Evolutionary conservation across 2,329 filamentous ascomycete genomes (phyloP).

Genomic region (Colletotrichum sp.): DNA sequence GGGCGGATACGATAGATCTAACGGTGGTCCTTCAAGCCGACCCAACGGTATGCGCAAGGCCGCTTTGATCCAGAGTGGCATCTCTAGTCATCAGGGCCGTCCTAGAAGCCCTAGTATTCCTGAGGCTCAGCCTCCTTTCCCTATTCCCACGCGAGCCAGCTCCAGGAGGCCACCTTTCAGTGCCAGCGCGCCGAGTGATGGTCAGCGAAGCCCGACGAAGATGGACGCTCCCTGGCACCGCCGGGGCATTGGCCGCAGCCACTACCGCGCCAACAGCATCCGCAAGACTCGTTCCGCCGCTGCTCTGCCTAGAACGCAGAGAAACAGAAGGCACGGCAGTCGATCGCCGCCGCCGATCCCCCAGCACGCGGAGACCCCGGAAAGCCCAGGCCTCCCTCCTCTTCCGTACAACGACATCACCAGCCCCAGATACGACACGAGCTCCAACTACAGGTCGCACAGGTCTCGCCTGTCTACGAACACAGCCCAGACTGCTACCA

Average conservation of each 20-base stretch:
- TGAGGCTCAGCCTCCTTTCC: slow-evolving; percentile 80
- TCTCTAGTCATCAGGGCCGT: slow-evolving; percentile 69
- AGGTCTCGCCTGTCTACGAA: slow-evolving; percentile 66
- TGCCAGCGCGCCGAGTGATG: slow-evolving; percentile 72
- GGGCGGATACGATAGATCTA: slow-evolving; percentile 41
- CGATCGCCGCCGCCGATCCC: slow-evolving; percentile 71
- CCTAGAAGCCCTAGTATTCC: slow-evolving; percentile 70
- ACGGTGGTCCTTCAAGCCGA: slow-evolving; percentile 45
- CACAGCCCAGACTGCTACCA: slow-evolving; percentile 54
- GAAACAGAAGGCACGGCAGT: slow-evolving; percentile 56
- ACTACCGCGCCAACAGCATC: slow-evolving; percentile 65
- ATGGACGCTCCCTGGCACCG: slow-evolving; percentile 61
- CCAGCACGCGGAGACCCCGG: slow-evolving; percentile 68
- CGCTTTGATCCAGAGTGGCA: slow-evolving; percentile 81
- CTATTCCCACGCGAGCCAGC: slow-evolving; percentile 87
- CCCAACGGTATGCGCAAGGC: slow-evolving; percentile 75
- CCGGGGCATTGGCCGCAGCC: slow-evolving; percentile 51
- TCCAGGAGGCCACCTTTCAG: slow-evolving; percentile 76
- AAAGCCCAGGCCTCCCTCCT: slow-evolving; percentile 75
- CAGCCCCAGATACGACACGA: slow-evolving; percentile 50
- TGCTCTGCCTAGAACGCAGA: slow-evolving; percentile 65
- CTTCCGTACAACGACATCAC: slow-evolving; percentile 77
- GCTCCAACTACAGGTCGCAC: slow-evolving; percentile 49
- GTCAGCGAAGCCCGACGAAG: slow-evolving; percentile 77
- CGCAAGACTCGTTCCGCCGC: slow-evolving; percentile 88